phyloP scores from a whole-genome alignment of 805 yeast genomes.

The Kazachstania taianensis region DNA sequence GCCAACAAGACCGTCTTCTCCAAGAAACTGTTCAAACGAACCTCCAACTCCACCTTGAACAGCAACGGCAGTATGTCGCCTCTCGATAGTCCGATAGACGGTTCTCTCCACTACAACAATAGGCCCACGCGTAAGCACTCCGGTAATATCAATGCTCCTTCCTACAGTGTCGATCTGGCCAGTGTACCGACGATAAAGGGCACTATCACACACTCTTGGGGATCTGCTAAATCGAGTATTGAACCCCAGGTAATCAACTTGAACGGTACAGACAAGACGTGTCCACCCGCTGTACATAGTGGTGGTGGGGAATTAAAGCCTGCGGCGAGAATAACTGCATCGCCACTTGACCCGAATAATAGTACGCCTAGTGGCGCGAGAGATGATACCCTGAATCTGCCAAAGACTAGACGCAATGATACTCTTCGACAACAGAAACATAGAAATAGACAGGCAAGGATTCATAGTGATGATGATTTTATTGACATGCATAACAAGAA shows the following conservation, averaged over 20 bases:
- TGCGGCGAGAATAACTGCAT: constrained; percentile 11
- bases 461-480: constrained; percentile 25
- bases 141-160: too few relatives aligned
- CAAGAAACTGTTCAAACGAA: constrained; percentile 23
- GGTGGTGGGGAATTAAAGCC: constrained; percentile 9
- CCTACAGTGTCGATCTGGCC: background rate
- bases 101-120: too few relatives aligned
- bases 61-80: background rate
- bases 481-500: constrained; percentile 9
- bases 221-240: constrained; percentile 10
- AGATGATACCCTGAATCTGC: background rate
- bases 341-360: too few relatives aligned
- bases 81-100: background rate
- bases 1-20: constrained; percentile 24
- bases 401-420: constrained; percentile 1
- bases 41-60: constrained; percentile 9
- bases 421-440: constrained; percentile 8
- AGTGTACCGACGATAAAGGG: constrained; percentile 34
- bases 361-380: background rate
- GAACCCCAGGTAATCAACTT: constrained; percentile 7
- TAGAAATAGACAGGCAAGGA: constrained; percentile 22
- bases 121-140: too few relatives aligned
- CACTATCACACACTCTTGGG: constrained; percentile 44
- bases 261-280: constrained; percentile 1
- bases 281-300: background rate